A percentile compares a stretch with the other conserved stretches of the same genome.
phyloP scores from a whole-genome alignment of 331 rosid species.

The Cydonia oblonga region DNA sequence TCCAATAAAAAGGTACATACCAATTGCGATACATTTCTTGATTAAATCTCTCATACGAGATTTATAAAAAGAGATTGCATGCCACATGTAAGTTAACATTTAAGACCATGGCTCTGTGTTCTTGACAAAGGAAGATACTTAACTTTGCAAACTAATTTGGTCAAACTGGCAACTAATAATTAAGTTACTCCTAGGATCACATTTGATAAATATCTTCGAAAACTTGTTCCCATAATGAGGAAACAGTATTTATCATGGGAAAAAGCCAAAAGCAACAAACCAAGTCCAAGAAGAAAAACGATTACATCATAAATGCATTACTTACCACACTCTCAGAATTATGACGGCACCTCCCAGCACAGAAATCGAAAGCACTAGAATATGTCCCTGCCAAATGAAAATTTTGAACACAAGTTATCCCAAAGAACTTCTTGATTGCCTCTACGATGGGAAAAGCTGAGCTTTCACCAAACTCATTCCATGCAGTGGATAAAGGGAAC shows the following conservation, averaged over 20 bases:
- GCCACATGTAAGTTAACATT: neutral
- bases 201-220: neutral
- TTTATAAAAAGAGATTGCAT: neutral
- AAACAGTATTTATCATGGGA: neutral
- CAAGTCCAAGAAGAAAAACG: conserved; percentile 4
- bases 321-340: conserved; percentile 94
- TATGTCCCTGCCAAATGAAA: conserved; percentile 52
- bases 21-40: neutral
- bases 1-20: neutral
- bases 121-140: neutral
- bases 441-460: neutral
- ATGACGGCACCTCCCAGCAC: conserved; percentile 89
- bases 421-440: too few relatives aligned
- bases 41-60: neutral
- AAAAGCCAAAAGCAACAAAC: conserved; percentile 1
- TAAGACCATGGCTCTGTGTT: neutral
- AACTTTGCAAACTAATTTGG: neutral
- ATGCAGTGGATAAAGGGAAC: neutral
- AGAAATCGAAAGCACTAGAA: conserved; percentile 62
- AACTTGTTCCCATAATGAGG: neutral
- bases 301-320: conserved; percentile 10
- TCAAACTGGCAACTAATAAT: neutral
- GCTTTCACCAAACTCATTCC: neutral
- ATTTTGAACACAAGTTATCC: neutral
- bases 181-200: neutral